Conservation (phyloP, 495 filamentous ascomycete genomes). For the Staphylotrichum longicolle region DNA sequence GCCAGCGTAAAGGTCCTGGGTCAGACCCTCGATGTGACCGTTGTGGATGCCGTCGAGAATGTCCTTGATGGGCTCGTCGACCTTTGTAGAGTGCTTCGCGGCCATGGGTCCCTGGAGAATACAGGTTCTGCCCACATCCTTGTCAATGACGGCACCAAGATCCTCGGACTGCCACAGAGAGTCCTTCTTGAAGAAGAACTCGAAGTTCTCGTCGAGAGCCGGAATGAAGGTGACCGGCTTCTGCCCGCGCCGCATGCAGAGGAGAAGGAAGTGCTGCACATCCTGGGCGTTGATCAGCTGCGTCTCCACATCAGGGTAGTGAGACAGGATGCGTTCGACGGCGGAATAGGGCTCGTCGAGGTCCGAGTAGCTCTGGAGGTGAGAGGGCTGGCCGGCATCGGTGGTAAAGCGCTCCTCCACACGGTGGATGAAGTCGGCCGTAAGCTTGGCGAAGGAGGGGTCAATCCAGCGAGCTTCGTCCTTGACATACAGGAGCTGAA, state of each 20-base stretch:
- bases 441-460: conserved; percentile 71
- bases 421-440: conserved; percentile 91
- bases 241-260: conserved; percentile 91
- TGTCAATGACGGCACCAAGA: conserved; percentile 88
- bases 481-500: conserved; percentile 93
- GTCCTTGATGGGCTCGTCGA: conserved; percentile 90
- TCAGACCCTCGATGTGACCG: conserved; percentile 74
- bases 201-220: conserved; percentile 88
- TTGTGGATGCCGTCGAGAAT: conserved; percentile 89
- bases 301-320: conserved; percentile 78
- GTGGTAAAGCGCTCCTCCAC: conserved; percentile 89
- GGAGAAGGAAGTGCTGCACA: conserved; percentile 88
- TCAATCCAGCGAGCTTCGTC: conserved; percentile 96
- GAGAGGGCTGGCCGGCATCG: conserved; percentile 61
- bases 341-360: conserved; percentile 77
- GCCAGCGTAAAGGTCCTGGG: conserved; percentile 73
- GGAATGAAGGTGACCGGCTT: conserved; percentile 97
- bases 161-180: conserved; percentile 99
- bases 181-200: conserved; percentile 99
- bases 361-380: conserved; percentile 74
- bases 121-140: conserved; percentile 92
- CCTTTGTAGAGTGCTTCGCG: conserved; percentile 78
- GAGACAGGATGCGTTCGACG: conserved; percentile 71
- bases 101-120: conserved; percentile 96
- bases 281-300: conserved; percentile 98